phyloP scores from a whole-genome alignment of 139 green algal genomes.

The Gonium pectorale region DNA sequence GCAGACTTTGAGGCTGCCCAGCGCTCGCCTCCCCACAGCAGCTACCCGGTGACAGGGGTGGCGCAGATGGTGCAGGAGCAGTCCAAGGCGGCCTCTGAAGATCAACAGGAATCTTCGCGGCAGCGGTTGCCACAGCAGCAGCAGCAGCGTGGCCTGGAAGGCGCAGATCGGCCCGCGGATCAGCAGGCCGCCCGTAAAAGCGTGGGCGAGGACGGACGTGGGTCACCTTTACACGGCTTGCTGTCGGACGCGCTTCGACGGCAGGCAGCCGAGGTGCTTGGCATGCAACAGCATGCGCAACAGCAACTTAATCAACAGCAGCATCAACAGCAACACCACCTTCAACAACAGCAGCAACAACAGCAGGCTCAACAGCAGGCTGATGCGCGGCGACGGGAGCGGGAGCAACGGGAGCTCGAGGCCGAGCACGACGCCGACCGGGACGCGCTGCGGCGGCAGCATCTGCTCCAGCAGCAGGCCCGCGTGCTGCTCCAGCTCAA shows the following conservation, averaged over 20 bases:
- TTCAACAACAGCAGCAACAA: neutral
- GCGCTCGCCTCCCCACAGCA: no score
- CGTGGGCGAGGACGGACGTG: neutral
- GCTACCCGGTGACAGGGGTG: no score
- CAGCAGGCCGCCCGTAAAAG: no score
- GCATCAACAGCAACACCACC: neutral
- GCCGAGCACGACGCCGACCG: neutral
- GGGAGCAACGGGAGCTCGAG: neutral
- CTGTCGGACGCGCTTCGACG: neutral
- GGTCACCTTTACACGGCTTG: neutral
- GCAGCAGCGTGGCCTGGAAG: no score
- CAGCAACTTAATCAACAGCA: neutral
- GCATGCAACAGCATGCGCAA: neutral
- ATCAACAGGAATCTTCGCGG: no score
- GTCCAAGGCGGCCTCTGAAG: no score
- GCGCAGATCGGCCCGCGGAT: no score
- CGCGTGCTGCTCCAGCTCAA: neutral
- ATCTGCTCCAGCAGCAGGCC: no score
- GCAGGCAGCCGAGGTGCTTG: neutral
- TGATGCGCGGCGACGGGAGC: neutral
- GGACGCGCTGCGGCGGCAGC: neutral
- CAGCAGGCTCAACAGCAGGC: neutral
- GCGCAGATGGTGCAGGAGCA: no score
- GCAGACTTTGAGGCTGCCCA: no score
- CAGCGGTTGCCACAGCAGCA: no score